Evolutionary conservation across 2,329 filamentous ascomycete genomes (phyloP), one percentile per base, ranked within the genome.

Genomic region (Diaporthe sp.): DNA sequence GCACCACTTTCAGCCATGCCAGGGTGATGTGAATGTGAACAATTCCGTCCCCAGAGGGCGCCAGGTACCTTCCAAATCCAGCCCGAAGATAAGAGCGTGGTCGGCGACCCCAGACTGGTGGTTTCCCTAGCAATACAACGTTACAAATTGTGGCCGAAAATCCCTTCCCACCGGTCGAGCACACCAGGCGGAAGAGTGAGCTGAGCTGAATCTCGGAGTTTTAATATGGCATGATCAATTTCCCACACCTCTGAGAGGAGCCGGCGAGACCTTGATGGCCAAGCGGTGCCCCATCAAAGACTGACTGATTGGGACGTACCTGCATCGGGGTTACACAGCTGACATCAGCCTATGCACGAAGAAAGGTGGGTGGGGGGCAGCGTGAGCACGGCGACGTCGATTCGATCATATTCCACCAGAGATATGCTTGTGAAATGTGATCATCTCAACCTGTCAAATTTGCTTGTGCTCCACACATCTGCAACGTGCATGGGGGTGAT

Each of bases 391-490:
- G n/a, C 28, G 65, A 53, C n/a, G 49, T 31, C 46, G 46, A 53
- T 69, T 69, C 9, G 15, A 28, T 69, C 65, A 69, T 28, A 55
- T 69, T 42, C 34, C 19, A 59, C 22, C 5, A 7, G 49, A 69
- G 46, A 68, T 68, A 28, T 69, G 49, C 34, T 31, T 22, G 37
- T 69, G 49, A 69, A 53, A 69, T 69, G 31, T 69, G 65, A 69
- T 10, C 65, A 55, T 69, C 46, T 69, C 49, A 53, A 55, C 65
- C 65, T 69, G 65, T 69, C 65, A 69, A 69, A 55, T 69, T 69
- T 69, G 65, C 65, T 69, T 69, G 13, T 69, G 49, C 34, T 55
- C 49, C 65, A 68, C 31, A 25, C 34, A 69, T 39, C 46, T 53
- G 46, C 65, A 39, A 28, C 12, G 46, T 68, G 46, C 65, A 68